These are phyloP conservation scores for Eleusine coracana DNA, from an alignment of 176 grass and related monocot species.

Conservation along the genomic window DNA sequence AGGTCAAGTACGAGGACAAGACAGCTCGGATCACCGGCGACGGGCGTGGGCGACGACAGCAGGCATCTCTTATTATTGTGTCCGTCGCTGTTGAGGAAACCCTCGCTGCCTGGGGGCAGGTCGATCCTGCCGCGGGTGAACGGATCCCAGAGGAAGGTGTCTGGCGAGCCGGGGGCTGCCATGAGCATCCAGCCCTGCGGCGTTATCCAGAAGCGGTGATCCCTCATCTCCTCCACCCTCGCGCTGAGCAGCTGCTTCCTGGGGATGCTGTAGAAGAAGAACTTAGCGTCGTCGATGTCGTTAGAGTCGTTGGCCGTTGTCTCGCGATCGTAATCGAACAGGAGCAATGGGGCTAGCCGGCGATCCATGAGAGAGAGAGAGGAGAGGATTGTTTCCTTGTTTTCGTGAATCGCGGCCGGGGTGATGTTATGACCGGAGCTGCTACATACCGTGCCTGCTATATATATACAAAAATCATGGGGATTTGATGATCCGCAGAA, in stretches of 20 bases:
- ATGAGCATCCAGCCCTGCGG: constrained; percentile 24
- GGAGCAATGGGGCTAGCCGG: constrained; percentile 13
- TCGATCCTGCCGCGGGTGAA: background rate
- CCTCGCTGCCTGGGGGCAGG: background rate
- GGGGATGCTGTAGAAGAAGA: constrained; percentile 18
- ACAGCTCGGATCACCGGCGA: background rate
- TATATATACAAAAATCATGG: no score
- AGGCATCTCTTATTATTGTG: background rate
- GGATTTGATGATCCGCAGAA: no score
- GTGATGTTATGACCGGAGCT: no score
- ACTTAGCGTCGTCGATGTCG: no score
- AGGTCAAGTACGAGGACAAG: background rate
- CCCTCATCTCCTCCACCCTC: background rate
- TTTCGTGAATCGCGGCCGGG: no score
- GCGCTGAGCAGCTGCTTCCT: background rate
- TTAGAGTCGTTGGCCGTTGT: no score
- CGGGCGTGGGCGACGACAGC: background rate
- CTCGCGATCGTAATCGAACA: background rate
- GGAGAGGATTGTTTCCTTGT: no score
- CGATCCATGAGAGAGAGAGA: background rate
- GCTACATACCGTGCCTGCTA: no score
- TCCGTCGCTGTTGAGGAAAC: background rate
- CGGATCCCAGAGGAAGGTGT: background rate
- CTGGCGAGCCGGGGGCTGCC: background rate
- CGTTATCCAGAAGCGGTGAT: background rate